Evolutionary conservation across 2,329 filamentous ascomycete species (phyloP), one percentile per base, ranked within the genome.

Genomic region (Huntiella decipiens): DNA sequence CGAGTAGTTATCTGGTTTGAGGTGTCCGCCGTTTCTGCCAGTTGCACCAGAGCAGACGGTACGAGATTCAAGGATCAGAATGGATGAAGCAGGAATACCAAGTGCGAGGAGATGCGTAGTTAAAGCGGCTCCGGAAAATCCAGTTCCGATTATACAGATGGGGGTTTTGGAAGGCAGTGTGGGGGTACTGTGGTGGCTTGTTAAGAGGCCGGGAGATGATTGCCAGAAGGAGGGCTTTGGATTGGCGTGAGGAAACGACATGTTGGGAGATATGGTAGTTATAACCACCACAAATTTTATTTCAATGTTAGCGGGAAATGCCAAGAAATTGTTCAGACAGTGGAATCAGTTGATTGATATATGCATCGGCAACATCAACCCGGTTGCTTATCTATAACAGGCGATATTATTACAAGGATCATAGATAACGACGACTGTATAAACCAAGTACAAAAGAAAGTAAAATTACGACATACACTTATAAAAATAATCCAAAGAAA

Each of bases 141-240:
- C 68, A 11, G 63, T 61, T 0, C 67, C 68, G 6, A 70, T 60
- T 34, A 71, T 62, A 12, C 63, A 58, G 43, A 71, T 61, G 39
- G 70, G 66, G 28, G 57, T 60, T 28, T 61, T 48, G 0, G 52
- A 38, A 0, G 66, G 67, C 0, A 70, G 53, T 6, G 52, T 51
- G 3, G 58, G 53, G 0, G 58, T 62, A 22, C 57, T 62, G n/a
- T 63, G 58, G 50, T 63, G 55, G 45, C 60, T 56, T 47, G 66
- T 63, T 2, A 70, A 54, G 1, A 53, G 48, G 50, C 64, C 57
- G 5, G 58, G 59, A 17, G 62, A 51, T 3, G 56, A 57, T 13
- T 61, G 57, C 67, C 66, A 70, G 53, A 66, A 69, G 2, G 64
- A 54, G 2, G 50, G 44, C n/a, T 51, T 56, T 3, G 55, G 51